These are phyloP conservation scores for Viola pubescens DNA, from an alignment of 441 rosid species.

Conservation along the genomic window DNA sequence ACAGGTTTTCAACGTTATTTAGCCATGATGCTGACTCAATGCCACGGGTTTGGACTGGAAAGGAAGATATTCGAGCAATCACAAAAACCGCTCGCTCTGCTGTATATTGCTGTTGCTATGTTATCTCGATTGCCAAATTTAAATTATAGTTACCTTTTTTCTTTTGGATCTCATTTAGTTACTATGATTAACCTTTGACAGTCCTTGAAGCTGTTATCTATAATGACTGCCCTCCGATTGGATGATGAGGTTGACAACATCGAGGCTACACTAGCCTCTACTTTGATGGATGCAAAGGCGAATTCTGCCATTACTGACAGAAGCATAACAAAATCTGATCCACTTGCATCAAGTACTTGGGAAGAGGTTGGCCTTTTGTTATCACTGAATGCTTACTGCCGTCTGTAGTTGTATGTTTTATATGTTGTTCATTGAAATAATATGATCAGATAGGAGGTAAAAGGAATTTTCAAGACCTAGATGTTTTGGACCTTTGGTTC, in stretches of 20 bases:
- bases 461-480: not conserved
- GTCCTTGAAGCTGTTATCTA: conserved; percentile 90
- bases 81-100: conserved; percentile 89
- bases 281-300: conserved; percentile 45
- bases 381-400: conserved; percentile 2
- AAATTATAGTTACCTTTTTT: not conserved
- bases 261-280: conserved; percentile 49
- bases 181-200: conserved; percentile 24
- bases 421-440: not conserved
- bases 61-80: conserved; percentile 92
- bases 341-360: conserved; percentile 94
- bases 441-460: not conserved
- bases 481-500: not conserved
- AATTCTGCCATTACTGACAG: conserved; percentile 33
- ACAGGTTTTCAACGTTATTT: conserved; percentile 80
- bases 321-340: conserved; percentile 52
- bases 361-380: conserved; percentile 54
- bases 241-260: conserved; percentile 65
- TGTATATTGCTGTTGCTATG: conserved; percentile 32
- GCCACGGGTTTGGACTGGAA: conserved; percentile 99
- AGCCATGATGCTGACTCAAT: conserved; percentile 96
- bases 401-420: conserved; percentile 3
- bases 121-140: no score
- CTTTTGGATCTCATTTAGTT: conserved; percentile 17
- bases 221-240: conserved; percentile 78